A percentile compares a stretch with the other conserved stretches of the same genome.
Evolutionary conservation across 148 eudicot genomes (phyloP).

Genomic region (Polygonum aviculare): DNA sequence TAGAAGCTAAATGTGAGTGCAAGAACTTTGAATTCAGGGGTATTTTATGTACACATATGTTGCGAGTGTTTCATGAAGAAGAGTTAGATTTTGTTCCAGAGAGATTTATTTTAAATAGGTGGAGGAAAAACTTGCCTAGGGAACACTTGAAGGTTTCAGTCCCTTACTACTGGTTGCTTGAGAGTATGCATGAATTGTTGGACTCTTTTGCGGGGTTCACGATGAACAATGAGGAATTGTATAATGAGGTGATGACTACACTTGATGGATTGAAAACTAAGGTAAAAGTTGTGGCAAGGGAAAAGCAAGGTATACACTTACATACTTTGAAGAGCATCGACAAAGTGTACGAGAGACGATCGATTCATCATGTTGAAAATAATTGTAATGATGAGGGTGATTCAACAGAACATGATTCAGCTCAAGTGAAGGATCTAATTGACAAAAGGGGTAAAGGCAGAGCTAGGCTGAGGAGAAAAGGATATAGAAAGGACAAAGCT

Average conservation of each 20-base stretch:
- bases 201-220: neutral
- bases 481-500: neutral
- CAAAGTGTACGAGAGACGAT: neutral
- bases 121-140: neutral
- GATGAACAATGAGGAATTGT: neutral
- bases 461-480: neutral
- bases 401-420: neutral
- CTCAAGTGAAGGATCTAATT: neutral
- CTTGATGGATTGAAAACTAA: neutral
- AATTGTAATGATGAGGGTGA: neutral
- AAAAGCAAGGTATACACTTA: neutral
- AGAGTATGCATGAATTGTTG: neutral
- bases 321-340: neutral
- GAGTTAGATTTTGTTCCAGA: neutral
- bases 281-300: neutral
- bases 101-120: neutral
- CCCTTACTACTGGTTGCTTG: neutral
- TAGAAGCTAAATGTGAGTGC: conserved; percentile 64
- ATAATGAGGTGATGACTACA: neutral
- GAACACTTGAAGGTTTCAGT: neutral
- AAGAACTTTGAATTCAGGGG: conserved; percentile 63
- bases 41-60: conserved; percentile 49
- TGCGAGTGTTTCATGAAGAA: neutral
- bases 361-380: neutral
- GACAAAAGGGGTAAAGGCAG: neutral